Percentiles rank a stretch among this genome's conserved stretches.
Evolutionary conservation across 2,329 filamentous ascomycete species (phyloP).

Genomic region (Aspergillus latus): DNA sequence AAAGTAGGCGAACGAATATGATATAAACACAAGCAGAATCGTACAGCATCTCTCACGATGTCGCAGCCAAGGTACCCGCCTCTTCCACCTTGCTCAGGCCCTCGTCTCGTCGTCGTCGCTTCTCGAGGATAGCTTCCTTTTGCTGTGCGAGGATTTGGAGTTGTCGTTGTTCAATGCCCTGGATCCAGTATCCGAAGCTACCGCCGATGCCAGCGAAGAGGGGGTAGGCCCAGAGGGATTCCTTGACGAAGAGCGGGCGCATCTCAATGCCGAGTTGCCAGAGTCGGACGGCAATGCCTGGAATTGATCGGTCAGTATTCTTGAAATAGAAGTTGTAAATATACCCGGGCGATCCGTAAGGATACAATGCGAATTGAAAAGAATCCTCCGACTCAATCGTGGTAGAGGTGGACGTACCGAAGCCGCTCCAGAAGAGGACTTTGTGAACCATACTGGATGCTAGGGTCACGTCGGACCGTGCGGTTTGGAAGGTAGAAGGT

Average conservation of each 20-base stretch:
- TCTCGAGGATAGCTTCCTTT: slow-evolving; percentile 80
- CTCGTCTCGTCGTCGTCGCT: slow-evolving; percentile 76
- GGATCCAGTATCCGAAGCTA: slow-evolving; percentile 95
- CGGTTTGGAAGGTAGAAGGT: slow-evolving; percentile 8
- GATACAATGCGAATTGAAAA: not conserved
- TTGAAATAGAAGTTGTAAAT: not conserved
- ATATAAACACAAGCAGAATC: slow-evolving; percentile 6
- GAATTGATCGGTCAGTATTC: not conserved
- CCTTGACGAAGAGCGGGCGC: slow-evolving; percentile 85
- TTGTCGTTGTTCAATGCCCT: slow-evolving; percentile 84
- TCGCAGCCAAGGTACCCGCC: slow-evolving; percentile 36
- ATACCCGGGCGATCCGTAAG: not conserved
- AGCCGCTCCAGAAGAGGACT: slow-evolving; percentile 63
- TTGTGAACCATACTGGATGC: slow-evolving; percentile 48
- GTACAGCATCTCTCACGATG: slow-evolving; percentile 31
- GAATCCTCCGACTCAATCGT: not conserved
- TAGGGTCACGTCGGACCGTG: slow-evolving; percentile 20
- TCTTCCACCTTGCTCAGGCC: slow-evolving; percentile 40
- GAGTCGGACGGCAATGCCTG: slow-evolving; percentile 86
- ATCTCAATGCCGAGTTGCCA: slow-evolving; percentile 99
- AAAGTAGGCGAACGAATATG: slow-evolving; percentile 5
- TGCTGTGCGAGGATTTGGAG: slow-evolving; percentile 73
- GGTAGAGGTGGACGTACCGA: slow-evolving; percentile 64
- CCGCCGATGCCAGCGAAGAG: slow-evolving; percentile 81
- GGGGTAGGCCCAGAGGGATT: slow-evolving; percentile 88